A percentile compares a stretch with the other conserved stretches of the same genome.
Evolutionary conservation across 2,329 filamentous ascomycete genomes (phyloP).

Genomic region (Ophiocordyceps camponoti-saundersi): DNA sequence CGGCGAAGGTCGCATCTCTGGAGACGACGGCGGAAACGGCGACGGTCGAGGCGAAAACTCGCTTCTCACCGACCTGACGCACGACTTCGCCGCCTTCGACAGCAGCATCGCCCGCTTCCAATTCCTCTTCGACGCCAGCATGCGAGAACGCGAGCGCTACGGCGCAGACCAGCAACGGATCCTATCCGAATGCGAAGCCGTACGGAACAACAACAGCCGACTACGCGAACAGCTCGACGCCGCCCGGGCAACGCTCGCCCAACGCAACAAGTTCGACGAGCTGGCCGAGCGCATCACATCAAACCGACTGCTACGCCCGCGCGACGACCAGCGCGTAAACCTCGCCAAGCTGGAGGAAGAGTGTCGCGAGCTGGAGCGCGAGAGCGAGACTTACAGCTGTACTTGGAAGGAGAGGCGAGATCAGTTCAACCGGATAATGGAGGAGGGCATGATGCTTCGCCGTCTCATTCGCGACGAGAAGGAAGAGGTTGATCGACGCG

Average conservation of each 20-base stretch:
- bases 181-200: slow-evolving; percentile 56
- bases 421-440: slow-evolving; percentile 77
- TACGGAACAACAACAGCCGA: slow-evolving; percentile 56
- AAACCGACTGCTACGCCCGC: slow-evolving; percentile 60
- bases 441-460: slow-evolving; percentile 75
- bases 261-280: slow-evolving; percentile 76
- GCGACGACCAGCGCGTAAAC: slow-evolving; percentile 68
- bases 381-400: slow-evolving; percentile 63
- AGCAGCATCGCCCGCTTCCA: slow-evolving; percentile 76
- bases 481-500: slow-evolving; percentile 76
- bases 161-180: slow-evolving; percentile 66
- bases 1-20: too few relatives aligned
- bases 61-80: slow-evolving; percentile 66
- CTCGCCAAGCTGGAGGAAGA: slow-evolving; percentile 74
- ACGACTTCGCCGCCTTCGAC: slow-evolving; percentile 82
- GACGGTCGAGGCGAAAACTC: slow-evolving; percentile 19
- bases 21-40: too few relatives aligned
- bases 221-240: slow-evolving; percentile 61
- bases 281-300: slow-evolving; percentile 73
- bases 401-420: slow-evolving; percentile 75
- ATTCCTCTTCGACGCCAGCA: slow-evolving; percentile 70
- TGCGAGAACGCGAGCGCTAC: slow-evolving; percentile 69
- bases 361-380: slow-evolving; percentile 70
- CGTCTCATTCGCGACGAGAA: slow-evolving; percentile 86
- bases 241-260: slow-evolving; percentile 55